Percentiles rank a stretch among this genome's conserved stretches.
These are phyloP conservation scores for Penicillium psychrofluorescens DNA, from an alignment of 495 filamentous ascomycete species.

Conservation along the genomic window DNA sequence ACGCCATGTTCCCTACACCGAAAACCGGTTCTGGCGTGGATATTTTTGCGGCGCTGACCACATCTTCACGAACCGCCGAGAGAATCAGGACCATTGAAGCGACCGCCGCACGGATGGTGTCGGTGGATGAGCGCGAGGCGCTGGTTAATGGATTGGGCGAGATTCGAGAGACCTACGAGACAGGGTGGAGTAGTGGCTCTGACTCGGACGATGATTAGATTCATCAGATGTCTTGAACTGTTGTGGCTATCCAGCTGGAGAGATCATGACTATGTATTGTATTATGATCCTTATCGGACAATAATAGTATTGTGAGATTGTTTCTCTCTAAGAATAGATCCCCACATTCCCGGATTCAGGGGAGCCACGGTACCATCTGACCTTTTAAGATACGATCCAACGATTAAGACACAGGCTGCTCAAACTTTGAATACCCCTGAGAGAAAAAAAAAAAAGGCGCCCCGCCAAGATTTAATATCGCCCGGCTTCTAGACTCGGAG, in stretches of 20 bases:
- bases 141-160: conserved; percentile 78
- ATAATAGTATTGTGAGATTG: no score
- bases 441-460: no score
- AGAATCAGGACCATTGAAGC: conserved; percentile 60
- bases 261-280: background rate
- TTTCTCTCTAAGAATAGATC: background rate
- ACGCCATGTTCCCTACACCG: conserved; percentile 48
- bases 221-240: background rate
- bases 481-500: no score
- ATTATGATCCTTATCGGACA: no score
- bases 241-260: background rate
- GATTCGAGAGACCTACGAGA: conserved; percentile 80
- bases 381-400: no score
- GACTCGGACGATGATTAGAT: conserved; percentile 69
- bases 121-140: conserved; percentile 72
- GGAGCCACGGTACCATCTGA: no score
- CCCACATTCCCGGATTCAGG: background rate
- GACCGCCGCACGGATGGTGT: conserved; percentile 50
- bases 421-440: no score
- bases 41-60: conserved; percentile 61
- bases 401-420: no score
- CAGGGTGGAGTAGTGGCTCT: conserved; percentile 81
- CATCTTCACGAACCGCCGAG: conserved; percentile 61
- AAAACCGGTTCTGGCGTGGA: conserved; percentile 37
- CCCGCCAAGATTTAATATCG: no score